phyloP scores from a whole-genome alignment of 2,329 filamentous ascomycete species.

The Penicillium sp. region DNA sequence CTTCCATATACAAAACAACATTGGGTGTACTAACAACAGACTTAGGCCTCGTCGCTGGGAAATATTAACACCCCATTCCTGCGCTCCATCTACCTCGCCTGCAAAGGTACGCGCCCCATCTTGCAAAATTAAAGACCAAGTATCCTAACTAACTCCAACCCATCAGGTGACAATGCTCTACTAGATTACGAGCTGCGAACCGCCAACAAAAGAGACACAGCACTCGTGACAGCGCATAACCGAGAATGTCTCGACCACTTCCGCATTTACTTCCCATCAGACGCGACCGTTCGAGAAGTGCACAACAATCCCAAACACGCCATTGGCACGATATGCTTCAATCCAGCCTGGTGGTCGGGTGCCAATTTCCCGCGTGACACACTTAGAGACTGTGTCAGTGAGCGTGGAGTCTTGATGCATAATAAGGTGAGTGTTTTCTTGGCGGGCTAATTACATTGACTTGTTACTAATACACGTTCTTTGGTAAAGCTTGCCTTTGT shows the following conservation, averaged over 20 bases:
- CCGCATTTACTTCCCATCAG: slow-evolving; percentile 77
- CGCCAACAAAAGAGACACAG: slow-evolving; percentile 38
- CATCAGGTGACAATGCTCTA: slow-evolving; percentile 47
- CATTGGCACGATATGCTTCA: slow-evolving; percentile 81
- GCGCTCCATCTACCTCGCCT: slow-evolving; percentile 56
- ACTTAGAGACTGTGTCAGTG: slow-evolving; percentile 73
- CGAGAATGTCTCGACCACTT: slow-evolving; percentile 53
- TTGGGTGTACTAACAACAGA: slow-evolving; percentile 8
- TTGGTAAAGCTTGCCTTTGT: slow-evolving; percentile 23
- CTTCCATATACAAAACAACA: not conserved
- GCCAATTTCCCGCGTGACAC: slow-evolving; percentile 67
- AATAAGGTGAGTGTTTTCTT: slow-evolving; percentile 65
- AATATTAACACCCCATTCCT: slow-evolving; percentile 69
- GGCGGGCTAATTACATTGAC: not conserved
- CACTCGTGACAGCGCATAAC: slow-evolving; percentile 21
- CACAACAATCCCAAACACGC: slow-evolving; percentile 30
- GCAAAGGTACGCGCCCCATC: slow-evolving; percentile 46
- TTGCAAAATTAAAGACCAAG: not conserved
- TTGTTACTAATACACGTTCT: not conserved
- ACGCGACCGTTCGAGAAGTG: slow-evolving; percentile 66
- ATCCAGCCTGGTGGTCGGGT: slow-evolving; percentile 68
- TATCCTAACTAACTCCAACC: not conserved
- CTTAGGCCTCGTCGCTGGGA: slow-evolving; percentile 75
- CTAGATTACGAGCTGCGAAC: slow-evolving; percentile 44
- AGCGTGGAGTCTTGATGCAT: slow-evolving; percentile 75